A percentile compares a stretch with the other conserved stretches of the same genome.
Conservation (phyloP, 2,329 filamentous ascomycete genomes). For the Sclerotinia spermophila region DNA sequence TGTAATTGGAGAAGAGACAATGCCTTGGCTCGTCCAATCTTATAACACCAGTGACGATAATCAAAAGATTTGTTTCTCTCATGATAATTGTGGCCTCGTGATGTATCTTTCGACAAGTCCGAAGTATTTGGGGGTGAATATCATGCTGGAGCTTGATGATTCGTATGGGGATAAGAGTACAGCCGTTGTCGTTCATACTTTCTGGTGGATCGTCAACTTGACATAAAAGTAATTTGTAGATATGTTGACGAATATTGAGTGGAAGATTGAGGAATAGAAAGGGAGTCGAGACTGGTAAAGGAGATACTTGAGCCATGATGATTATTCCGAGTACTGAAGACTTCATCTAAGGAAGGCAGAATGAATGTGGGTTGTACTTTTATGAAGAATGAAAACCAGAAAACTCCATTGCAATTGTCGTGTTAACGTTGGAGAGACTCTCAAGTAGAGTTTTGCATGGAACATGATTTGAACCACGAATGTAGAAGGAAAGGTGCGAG, state of each 20-base stretch:
- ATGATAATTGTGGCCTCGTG: neutral
- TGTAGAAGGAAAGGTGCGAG: neutral
- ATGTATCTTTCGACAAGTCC: conserved; percentile 5
- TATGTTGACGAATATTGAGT: neutral
- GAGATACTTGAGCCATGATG: neutral
- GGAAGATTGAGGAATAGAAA: neutral
- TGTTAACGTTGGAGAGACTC: too few species aligned
- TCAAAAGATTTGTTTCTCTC: neutral
- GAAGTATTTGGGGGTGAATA: neutral
- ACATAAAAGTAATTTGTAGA: conserved; percentile 2
- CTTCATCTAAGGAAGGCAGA: neutral
- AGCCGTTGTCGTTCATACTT: neutral
- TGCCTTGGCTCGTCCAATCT: neutral
- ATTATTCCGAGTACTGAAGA: neutral
- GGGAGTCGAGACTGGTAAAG: neutral
- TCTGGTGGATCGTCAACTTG: neutral
- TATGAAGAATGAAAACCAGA: neutral
- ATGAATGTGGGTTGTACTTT: neutral
- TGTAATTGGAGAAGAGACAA: neutral
- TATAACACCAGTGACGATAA: neutral
- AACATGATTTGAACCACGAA: neutral
- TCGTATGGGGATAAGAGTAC: neutral
- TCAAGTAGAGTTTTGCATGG: neutral
- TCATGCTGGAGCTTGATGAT: neutral
- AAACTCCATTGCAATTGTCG: too few species aligned